Evolutionary conservation across 1,284 basidiomycete species (phyloP), one percentile per base, ranked within the genome.

Genomic region (Cronartium quercuum): DNA sequence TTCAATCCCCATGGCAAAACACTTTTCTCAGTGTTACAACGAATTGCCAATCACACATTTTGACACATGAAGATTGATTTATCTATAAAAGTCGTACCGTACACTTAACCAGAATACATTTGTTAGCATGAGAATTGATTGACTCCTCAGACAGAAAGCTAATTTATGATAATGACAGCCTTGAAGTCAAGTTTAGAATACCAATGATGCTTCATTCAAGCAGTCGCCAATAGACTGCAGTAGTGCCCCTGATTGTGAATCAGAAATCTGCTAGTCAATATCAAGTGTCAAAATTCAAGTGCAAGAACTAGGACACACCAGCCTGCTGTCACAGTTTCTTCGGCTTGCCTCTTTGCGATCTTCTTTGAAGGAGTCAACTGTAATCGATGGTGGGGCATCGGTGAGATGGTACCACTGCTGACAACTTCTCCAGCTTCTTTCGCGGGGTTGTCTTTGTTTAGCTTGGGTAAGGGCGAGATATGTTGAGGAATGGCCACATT

Each of bases 401-500:
- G 83, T 77, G 73, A 80, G 79, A 68, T 51, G 24, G 76, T 70
- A 18, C 76, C 75, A 29, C 76, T 77, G 51, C 76, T 77, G n/a
- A 86, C 85, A 70, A 80, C 47, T 13, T 5, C 2, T 3, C 5
- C 2, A 3, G 3, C 21, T 51, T 13, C 4, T 51, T 51, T 51
- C 3, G 47, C 15, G 15, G 4, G 47, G 21, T 13, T 3, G 21
- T 51, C 47, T 51, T 74, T 84, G 83, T 76, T 89, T 81, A 29
- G 83, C 83, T 18, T 77, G 1, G 86, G 85, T 0, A 85, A 78
- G 0, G 83, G 82, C 10, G 84, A 83, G 13, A 87, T 80, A 78
- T 86, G 84, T 76, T 84, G 84, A 0, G 94, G 93, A 15, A 87
- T 83, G 0, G 90, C 86, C 7, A 89, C 80, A 80, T 90, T 92